These are phyloP conservation scores for Musa balbisiana DNA, from an alignment of 202 grass and related monocot genomes.

Conservation along the genomic window DNA sequence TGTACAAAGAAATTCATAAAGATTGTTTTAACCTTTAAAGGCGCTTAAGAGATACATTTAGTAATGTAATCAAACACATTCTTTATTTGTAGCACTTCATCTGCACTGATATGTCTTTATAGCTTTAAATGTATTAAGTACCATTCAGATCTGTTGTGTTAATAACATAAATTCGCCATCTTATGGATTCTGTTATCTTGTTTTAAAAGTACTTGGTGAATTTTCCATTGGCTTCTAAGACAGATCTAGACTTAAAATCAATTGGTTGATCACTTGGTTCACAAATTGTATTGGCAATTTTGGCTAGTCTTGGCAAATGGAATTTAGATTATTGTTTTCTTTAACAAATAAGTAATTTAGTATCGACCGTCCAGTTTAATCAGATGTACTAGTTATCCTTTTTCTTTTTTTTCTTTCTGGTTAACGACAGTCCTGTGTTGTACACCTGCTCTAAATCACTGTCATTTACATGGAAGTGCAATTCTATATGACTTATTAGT, in stretches of 20 bases:
- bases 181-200: neutral
- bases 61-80: neutral
- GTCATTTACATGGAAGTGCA: conserved; percentile 3
- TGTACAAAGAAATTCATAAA: neutral
- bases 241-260: neutral
- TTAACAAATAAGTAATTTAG: neutral
- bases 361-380: neutral
- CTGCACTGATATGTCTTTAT: neutral
- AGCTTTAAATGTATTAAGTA: neutral
- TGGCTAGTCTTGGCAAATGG: neutral
- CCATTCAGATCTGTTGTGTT: neutral
- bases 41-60: neutral
- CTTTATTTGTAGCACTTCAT: neutral
- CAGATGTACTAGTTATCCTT: too few species aligned
- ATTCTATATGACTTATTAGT: conserved; percentile 14
- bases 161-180: neutral
- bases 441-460: neutral
- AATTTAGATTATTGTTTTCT: neutral
- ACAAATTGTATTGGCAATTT: neutral
- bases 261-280: too few species aligned
- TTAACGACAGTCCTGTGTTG: neutral
- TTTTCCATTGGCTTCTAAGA: neutral
- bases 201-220: neutral
- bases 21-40: neutral
- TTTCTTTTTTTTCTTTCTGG: too few species aligned